Conservation (phyloP, 2,329 filamentous ascomycete genomes). For the Colletotrichum nymphaeae region DNA sequence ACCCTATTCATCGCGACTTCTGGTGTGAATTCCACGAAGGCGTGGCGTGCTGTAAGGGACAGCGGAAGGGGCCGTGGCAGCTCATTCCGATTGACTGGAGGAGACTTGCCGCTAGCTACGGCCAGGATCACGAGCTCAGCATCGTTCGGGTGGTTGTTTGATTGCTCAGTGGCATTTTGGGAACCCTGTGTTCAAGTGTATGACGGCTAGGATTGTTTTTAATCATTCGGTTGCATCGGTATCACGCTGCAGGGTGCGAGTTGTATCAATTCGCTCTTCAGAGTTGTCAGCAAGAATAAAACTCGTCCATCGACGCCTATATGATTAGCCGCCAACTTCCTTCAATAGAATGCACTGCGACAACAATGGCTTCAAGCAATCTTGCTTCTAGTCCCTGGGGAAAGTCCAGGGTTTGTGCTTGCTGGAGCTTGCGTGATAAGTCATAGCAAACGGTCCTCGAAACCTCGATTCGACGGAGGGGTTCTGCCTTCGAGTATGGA, state of each 20-base stretch:
- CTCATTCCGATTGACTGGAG: conserved; percentile 47
- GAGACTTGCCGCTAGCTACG: conserved; percentile 39
- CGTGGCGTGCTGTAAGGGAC: conserved; percentile 32
- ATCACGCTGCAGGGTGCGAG: background rate
- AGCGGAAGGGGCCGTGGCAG: conserved; percentile 29
- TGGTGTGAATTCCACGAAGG: conserved; percentile 56
- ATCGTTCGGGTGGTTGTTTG: conserved; percentile 31
- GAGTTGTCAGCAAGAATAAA: background rate
- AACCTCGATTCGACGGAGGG: background rate
- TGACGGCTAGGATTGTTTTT: background rate
- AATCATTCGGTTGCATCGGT: background rate
- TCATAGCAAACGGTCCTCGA: background rate
- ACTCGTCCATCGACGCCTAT: background rate
- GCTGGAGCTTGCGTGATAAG: background rate
- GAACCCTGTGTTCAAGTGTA: background rate
- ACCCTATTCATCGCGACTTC: conserved; percentile 47
- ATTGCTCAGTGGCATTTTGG: background rate
- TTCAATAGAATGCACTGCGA: background rate
- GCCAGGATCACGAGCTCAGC: conserved; percentile 38
- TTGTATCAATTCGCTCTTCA: too few species aligned
- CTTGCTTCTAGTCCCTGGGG: background rate
- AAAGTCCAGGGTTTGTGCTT: background rate
- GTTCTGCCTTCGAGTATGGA: background rate
- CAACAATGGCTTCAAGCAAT: too few species aligned
- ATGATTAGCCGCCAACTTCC: background rate